Base-by-base conservation (phyloP, 805 yeast species). In the Metschnikowia anglica region DNA sequence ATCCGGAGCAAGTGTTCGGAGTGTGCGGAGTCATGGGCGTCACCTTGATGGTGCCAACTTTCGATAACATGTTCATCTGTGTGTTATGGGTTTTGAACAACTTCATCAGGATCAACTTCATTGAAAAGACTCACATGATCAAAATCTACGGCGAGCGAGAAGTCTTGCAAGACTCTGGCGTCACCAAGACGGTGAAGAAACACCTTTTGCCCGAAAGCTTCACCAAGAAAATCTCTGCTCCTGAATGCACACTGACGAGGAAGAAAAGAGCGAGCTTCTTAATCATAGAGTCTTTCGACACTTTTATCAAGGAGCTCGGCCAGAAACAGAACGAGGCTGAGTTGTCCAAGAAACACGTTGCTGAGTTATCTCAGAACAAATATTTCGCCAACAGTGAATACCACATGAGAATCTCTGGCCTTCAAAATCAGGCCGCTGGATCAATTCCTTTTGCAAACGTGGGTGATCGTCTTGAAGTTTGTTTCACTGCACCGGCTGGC, bases 21-120 rank as follows among this genome's bases (percentile, higher is more conserved):
- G 80, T 82, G 42, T 79, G 88, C 49, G 91, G 91, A 12, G 75
- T 85, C 28, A 84, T 88, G 88, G 93, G 91, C 18, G 79, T 81
- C 1, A 65, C 83, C 26, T 71, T 86, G 43, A 75, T 87, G 31
- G 59, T 71, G 43, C 79, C 82, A 18, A 72, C 81, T 1, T 68
- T 76, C 35, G 68, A 69, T 43, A 66, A 77, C 41, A 54, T 85
- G 37, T 77, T 84, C 0, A 68, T 77, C 52, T 60, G 83, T 31
- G 44, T 53, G 6, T 46, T 71, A 34, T 86, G 90, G 88, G 79
- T 87, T 1, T 58, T 73, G 8, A 78, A 81, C 47, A 83, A 81
- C 55, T 74, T 85, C 44, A 62, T 79, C n/a, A 71, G 87, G 51
- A 79, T 85, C 47, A 80, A 80, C 51, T 81, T 81, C 56, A 82